Percentiles rank a stretch among this genome's conserved stretches.
These are phyloP conservation scores for Atkinsonella hypoxylon DNA, from an alignment of 2,329 filamentous ascomycete genomes.

Conservation along the genomic window DNA sequence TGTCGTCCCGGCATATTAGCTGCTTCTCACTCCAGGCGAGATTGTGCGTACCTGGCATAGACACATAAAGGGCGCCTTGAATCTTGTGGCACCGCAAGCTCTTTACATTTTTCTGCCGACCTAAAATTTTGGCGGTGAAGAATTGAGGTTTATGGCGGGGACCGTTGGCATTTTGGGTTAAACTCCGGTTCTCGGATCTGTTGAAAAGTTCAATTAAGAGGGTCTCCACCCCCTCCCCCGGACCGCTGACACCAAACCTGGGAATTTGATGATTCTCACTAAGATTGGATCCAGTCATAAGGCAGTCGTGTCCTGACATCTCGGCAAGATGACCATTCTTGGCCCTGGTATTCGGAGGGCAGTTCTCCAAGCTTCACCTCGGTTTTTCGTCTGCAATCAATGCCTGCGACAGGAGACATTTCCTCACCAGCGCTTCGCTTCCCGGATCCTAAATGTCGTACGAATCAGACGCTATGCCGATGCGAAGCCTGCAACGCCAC, in stretches of 20 bases:
- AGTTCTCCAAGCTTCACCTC: slow-evolving; percentile 25
- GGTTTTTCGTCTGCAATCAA: slow-evolving; percentile 36
- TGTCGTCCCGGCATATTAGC: slow-evolving; percentile 45
- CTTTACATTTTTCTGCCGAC: slow-evolving; percentile 19
- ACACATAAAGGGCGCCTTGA: background rate
- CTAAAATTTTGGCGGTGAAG: slow-evolving; percentile 19
- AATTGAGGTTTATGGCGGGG: slow-evolving; percentile 14
- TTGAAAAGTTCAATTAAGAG: too few relatives aligned
- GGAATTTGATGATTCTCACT: background rate
- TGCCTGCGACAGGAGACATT: slow-evolving; percentile 24
- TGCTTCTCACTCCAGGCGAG: background rate
- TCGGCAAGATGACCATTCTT: slow-evolving; percentile 27
- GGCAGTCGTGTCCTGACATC: background rate
- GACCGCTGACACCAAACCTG: background rate
- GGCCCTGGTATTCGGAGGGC: slow-evolving; percentile 29
- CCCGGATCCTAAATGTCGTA: slow-evolving; percentile 27
- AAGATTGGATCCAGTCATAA: too few relatives aligned
- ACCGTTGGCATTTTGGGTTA: too few relatives aligned
- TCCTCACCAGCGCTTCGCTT: slow-evolving; percentile 20
- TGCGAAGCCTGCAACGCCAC: slow-evolving; percentile 18
- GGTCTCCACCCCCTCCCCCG: too few relatives aligned
- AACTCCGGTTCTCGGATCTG: background rate
- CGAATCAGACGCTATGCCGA: slow-evolving; percentile 28
- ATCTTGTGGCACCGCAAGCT: background rate
- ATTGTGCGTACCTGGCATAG: background rate